Conservation (phyloP, 148 eudicot species). For the Fagopyrum esculentum region DNA sequence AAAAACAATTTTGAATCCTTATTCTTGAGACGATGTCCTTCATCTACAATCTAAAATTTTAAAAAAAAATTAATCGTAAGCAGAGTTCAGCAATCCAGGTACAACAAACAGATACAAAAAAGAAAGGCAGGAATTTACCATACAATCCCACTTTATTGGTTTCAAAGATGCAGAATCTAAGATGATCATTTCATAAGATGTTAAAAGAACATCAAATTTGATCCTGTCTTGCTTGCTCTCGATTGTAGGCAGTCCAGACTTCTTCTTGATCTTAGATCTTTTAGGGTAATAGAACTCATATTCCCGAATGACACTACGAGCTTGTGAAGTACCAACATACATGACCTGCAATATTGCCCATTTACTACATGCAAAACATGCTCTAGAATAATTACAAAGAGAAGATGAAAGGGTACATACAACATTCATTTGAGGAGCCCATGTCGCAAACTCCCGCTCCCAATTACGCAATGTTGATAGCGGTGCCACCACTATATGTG, state of each 20-base stretch:
- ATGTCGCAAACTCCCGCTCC: constrained; percentile 96
- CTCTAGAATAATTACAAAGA: constrained; percentile 14
- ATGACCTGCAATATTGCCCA: constrained; percentile 53
- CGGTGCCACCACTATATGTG: constrained; percentile 94
- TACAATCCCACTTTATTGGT: constrained; percentile 90
- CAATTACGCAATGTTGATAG: constrained; percentile 95
- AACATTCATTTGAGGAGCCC: constrained; percentile 99
- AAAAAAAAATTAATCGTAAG: constrained; percentile 17
- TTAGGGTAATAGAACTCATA: constrained; percentile 89
- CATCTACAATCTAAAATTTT: constrained; percentile 79
- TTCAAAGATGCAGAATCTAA: constrained; percentile 67
- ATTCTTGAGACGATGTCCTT: constrained; percentile 98
- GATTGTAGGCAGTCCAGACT: constrained; percentile 43
- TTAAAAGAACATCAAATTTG: constrained; percentile 88
- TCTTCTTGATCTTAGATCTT: constrained; percentile 65
- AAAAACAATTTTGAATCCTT: constrained; percentile 91
- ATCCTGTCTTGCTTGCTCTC: constrained; percentile 89
- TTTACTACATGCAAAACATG: constrained; percentile 15
- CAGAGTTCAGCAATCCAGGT: constrained; percentile 4
- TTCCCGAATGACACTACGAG: constrained; percentile 70
- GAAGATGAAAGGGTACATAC: constrained; percentile 42
- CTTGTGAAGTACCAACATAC: constrained; percentile 90
- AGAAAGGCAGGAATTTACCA: constrained; percentile 42
- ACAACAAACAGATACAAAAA: neutral
- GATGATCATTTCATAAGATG: constrained; percentile 95